Evolutionary conservation across 192 early-diverging fungal genomes (phyloP), one percentile per base, ranked within the genome.

Genomic region (Piromyces sp.): DNA sequence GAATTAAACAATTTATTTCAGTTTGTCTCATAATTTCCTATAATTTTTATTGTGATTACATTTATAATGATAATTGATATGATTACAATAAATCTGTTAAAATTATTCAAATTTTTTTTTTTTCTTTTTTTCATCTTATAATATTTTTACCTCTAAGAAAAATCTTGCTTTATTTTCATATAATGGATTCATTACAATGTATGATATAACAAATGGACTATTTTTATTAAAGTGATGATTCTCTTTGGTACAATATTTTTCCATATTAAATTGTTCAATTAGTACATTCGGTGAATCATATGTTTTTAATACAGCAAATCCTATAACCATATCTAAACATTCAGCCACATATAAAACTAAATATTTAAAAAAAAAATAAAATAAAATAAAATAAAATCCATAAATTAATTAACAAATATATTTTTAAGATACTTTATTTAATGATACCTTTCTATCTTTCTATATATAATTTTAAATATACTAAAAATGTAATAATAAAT

Each of bases 251-350:
- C 82, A 90, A 68, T 68, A 68, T 29, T 86, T 81, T 79, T 87
- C 86, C 26, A 89, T 86, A 78, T 87, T 86, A 82, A 88, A 90
- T 81, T 90, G 89, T 79, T 90, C 88, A 15, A 84, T 82, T 36
- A 83, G 84, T 29, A 79, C 86, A 13, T 82, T 83, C 13, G 81
- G 78, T 17, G 84, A 84, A 36, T 80, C 80, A 38, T 78, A 80
- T 79, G 82, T 81, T 68, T 88, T 80, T 5, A 90, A 80, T 9
- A 88, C 78, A 5, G 81, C 81, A 17, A 84, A 26, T 30, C 87
- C 87, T 30, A 88, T 79, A 17, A 87, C 29, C 78, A 87, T 86
- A 19, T 58, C 81, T 29, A 81, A 78, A 42, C 79, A 31, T 82
- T 83, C 83, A 17, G 87, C 86, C 28, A 88, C 31, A 81, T 81